Conservation (phyloP, 495 filamentous ascomycete genomes). For the Xylaria grammica region DNA sequence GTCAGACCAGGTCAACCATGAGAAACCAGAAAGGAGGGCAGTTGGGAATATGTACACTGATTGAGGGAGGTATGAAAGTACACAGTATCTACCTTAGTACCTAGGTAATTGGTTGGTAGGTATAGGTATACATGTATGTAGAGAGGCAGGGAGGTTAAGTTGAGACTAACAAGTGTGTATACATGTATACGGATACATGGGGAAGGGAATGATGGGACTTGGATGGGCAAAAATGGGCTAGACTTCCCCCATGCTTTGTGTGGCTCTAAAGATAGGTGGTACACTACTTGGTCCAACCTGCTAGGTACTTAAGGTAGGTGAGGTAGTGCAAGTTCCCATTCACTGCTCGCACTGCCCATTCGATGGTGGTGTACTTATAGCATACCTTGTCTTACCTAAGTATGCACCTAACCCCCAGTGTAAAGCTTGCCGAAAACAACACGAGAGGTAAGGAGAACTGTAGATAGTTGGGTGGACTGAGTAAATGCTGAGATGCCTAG, state of each 20-base stretch:
- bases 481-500: too few species aligned
- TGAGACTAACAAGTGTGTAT: too few species aligned
- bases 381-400: too few species aligned
- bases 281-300: not conserved
- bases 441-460: too few species aligned
- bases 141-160: too few species aligned
- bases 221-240: slow-evolving; percentile 12
- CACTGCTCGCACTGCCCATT: too few species aligned
- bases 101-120: not conserved
- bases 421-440: too few species aligned
- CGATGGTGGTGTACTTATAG: too few species aligned
- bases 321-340: too few species aligned
- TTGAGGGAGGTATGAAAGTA: slow-evolving; percentile 21
- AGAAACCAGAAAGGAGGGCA: slow-evolving; percentile 8
- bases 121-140: too few species aligned
- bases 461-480: too few species aligned
- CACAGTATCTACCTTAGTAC: slow-evolving; percentile 17
- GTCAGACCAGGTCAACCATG: slow-evolving; percentile 12
- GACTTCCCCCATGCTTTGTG: slow-evolving; percentile 26
- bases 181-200: not conserved
- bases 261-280: slow-evolving; percentile 21
- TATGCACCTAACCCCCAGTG: too few species aligned
- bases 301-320: not conserved
- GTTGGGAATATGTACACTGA: not conserved
- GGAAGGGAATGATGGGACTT: slow-evolving; percentile 12